Conservation (phyloP, 805 yeast genomes). For the Priceomyces medius region DNA sequence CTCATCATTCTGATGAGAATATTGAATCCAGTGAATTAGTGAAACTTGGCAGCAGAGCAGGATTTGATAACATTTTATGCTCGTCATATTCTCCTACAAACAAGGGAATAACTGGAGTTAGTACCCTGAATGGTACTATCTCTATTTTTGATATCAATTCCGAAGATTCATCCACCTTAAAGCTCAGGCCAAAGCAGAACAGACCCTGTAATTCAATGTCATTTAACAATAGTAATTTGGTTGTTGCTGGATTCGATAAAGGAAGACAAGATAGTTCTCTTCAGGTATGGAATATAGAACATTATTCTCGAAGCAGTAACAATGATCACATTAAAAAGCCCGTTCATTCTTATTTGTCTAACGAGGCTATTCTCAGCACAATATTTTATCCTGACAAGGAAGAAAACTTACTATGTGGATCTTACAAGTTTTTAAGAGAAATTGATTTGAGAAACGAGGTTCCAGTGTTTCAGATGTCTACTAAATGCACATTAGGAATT, state of each 20-base stretch:
- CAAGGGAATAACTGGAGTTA: constrained; percentile 67
- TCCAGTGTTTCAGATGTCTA: constrained; percentile 71
- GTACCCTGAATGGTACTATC: constrained; percentile 69
- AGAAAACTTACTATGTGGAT: constrained; percentile 62
- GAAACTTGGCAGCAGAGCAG: constrained; percentile 54
- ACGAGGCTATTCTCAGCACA: constrained; percentile 72
- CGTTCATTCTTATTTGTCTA: constrained; percentile 57
- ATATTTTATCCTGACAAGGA: constrained; percentile 62
- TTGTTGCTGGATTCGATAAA: constrained; percentile 79
- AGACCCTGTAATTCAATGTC: constrained; percentile 76
- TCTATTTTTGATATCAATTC: constrained; percentile 59
- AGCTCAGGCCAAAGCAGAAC: constrained; percentile 59
- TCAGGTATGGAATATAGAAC: constrained; percentile 76
- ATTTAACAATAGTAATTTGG: constrained; percentile 60
- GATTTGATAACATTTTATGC: constrained; percentile 69
- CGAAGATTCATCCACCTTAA: constrained; percentile 32
- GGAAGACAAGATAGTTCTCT: constrained; percentile 73
- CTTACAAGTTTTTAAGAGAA: constrained; percentile 74
- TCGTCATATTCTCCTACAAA: constrained; percentile 56
- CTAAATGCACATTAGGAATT: constrained; percentile 68
- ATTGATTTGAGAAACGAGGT: constrained; percentile 66
- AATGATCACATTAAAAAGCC: constrained; percentile 55
- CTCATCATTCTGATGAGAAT: constrained; percentile 44
- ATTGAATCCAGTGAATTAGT: constrained; percentile 51
- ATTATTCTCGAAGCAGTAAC: constrained; percentile 47